phyloP scores from a whole-genome alignment of 148 eudicot species.

The Camellia lanceoleosa region DNA sequence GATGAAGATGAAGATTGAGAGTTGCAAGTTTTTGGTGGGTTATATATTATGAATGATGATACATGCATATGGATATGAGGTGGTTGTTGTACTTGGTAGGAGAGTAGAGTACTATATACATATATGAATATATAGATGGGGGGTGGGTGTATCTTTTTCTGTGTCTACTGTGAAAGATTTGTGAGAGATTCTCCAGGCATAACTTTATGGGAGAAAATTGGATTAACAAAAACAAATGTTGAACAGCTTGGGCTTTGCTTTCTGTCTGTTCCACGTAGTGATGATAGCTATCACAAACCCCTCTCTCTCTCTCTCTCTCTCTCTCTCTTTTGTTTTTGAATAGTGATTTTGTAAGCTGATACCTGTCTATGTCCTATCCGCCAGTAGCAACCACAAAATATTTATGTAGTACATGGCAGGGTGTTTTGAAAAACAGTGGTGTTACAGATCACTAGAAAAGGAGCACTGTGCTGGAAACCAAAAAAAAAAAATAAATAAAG shows the following conservation, averaged over 20 bases:
- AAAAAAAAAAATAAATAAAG: no score
- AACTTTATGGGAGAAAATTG: conserved; percentile 29
- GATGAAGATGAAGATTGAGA: not conserved
- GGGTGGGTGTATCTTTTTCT: conserved; percentile 5
- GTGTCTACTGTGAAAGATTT: conserved; percentile 42
- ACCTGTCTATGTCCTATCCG: conserved; percentile 11
- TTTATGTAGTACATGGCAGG: no score
- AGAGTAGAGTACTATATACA: no score
- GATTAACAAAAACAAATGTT: conserved; percentile 9
- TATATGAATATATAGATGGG: conserved; percentile 10
- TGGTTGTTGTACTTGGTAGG: no score
- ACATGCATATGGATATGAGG: no score
- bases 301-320: not conserved
- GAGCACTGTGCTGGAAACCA: no score
- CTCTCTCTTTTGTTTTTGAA: not conserved
- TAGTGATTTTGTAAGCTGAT: not conserved
- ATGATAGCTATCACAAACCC: not conserved
- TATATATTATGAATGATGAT: no score
- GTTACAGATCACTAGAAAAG: no score
- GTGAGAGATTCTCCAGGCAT: conserved; percentile 41
- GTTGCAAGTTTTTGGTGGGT: no score
- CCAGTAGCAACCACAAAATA: not conserved
- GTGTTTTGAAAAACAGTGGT: no score
- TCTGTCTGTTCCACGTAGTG: conserved; percentile 27
- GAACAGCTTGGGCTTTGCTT: conserved; percentile 28